Evolutionary conservation across 2,329 filamentous ascomycete genomes (phyloP).

Genomic region (Neofusicoccum umdonicola): DNA sequence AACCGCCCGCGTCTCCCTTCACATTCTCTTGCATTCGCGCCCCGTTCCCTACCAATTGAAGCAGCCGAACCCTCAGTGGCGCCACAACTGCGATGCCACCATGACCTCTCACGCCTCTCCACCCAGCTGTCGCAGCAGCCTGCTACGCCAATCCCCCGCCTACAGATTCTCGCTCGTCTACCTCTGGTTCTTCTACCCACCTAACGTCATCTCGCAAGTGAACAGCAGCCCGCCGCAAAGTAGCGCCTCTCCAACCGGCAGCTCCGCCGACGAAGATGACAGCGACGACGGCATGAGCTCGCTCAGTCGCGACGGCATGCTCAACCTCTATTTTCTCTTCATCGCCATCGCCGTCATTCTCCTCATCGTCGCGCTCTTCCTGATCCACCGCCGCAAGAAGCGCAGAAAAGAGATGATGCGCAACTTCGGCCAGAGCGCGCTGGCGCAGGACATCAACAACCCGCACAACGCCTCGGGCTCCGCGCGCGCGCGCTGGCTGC

Average conservation of each 20-base stretch:
- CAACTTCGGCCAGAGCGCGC: constrained; percentile 31
- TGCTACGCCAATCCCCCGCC: not conserved
- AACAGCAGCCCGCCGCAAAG: not conserved
- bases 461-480: constrained; percentile 20
- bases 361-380: constrained; percentile 41
- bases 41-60: not conserved
- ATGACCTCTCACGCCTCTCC: not conserved
- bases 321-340: constrained; percentile 57
- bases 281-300: not conserved
- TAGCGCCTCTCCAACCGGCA: not conserved
- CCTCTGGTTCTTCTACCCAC: constrained; percentile 32
- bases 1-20: not conserved
- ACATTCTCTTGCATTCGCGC: not conserved
- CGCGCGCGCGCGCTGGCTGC: constrained; percentile 26
- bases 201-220: constrained; percentile 26
- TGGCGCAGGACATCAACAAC: constrained; percentile 35
- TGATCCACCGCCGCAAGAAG: constrained; percentile 45
- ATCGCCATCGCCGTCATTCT: constrained; percentile 52
- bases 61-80: not conserved
- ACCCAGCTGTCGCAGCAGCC: not conserved
- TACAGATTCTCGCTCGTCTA: constrained; percentile 14
- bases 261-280: not conserved
- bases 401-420: constrained; percentile 28
- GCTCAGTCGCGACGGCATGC: constrained; percentile 27
- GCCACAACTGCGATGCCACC: constrained; percentile 1